These are phyloP conservation scores for Blastobotrys ciferrii DNA, from an alignment of 1,139 yeast species.

Conservation along the genomic window DNA sequence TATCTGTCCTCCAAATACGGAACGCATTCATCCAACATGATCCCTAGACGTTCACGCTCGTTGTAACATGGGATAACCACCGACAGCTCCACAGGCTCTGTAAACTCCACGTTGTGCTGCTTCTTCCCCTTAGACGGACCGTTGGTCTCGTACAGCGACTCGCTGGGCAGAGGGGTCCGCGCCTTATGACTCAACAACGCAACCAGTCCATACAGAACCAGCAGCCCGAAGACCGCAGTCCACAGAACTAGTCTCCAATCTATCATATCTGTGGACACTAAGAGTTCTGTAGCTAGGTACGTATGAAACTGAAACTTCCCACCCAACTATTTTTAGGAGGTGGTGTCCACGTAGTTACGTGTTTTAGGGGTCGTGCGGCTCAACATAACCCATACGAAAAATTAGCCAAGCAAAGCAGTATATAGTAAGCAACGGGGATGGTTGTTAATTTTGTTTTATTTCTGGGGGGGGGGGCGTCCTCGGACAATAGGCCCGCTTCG, in stretches of 20 bases:
- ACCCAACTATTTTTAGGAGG: background rate
- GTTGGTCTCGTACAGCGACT: conserved; percentile 48
- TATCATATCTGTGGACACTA: background rate
- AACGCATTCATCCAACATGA: conserved; percentile 77
- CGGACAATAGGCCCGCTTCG: too few relatives aligned
- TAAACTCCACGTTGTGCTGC: conserved; percentile 24
- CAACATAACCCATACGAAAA: too few relatives aligned
- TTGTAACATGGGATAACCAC: conserved; percentile 91
- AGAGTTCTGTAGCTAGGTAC: background rate
- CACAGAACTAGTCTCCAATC: conserved; percentile 4
- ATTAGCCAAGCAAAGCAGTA: too few relatives aligned
- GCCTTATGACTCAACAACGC: conserved; percentile 62
- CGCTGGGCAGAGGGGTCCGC: conserved; percentile 52
- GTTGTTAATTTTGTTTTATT: too few relatives aligned
- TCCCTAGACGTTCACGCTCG: conserved; percentile 68
- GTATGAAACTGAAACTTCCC: too few relatives aligned
- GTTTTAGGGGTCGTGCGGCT: background rate
- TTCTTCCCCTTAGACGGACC: conserved; percentile 28
- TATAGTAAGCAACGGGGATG: too few relatives aligned
- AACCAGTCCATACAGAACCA: conserved; percentile 43
- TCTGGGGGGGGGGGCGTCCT: too few relatives aligned
- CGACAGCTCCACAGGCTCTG: conserved; percentile 43
- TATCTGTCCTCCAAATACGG: conserved; percentile 47
- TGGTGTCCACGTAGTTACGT: background rate
- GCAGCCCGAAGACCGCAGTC: conserved; percentile 9